phyloP scores from a whole-genome alignment of 2,329 filamentous ascomycete species.

The Colletotrichum musicola region DNA sequence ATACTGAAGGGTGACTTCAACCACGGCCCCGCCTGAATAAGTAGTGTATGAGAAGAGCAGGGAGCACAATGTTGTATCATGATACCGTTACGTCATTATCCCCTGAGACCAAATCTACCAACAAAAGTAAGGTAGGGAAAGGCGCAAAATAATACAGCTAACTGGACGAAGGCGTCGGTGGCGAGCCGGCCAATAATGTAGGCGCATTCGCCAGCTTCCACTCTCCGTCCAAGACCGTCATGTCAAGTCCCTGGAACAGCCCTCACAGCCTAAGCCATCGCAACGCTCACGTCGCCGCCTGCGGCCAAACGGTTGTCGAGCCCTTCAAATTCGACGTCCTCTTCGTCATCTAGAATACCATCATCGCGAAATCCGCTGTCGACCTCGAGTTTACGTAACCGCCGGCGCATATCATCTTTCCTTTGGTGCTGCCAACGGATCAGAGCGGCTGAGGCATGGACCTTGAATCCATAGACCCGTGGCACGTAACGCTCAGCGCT shows the following conservation, averaged over 20 bases:
- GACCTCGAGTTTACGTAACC: conserved; percentile 78
- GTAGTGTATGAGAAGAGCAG: no score
- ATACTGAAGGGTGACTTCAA: not conserved
- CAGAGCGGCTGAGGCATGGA: conserved; percentile 89
- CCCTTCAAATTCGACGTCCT: conserved; percentile 61
- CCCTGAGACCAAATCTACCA: conserved; percentile 20
- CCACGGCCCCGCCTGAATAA: no score
- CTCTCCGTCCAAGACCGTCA: no score
- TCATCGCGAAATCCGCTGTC: conserved; percentile 85
- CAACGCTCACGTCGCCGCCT: conserved; percentile 34
- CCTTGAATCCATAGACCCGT: conserved; percentile 93
- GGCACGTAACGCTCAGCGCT: conserved; percentile 88
- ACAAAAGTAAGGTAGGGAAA: not conserved
- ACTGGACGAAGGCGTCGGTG: no score
- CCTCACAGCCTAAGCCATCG: conserved; percentile 17
- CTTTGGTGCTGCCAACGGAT: conserved; percentile 90
- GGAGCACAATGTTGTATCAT: conserved; percentile 6
- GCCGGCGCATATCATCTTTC: conserved; percentile 83
- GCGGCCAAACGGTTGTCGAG: conserved; percentile 48
- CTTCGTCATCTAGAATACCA: conserved; percentile 68
- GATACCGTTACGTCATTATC: conserved; percentile 35
- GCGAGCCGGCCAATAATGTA: no score
- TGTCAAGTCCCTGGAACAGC: no score
- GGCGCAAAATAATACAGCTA: no score
- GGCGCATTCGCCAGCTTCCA: no score